These are phyloP conservation scores for Exobasidium rhododendri DNA, from an alignment of 1,284 basidiomycete genomes.

Conservation along the genomic window DNA sequence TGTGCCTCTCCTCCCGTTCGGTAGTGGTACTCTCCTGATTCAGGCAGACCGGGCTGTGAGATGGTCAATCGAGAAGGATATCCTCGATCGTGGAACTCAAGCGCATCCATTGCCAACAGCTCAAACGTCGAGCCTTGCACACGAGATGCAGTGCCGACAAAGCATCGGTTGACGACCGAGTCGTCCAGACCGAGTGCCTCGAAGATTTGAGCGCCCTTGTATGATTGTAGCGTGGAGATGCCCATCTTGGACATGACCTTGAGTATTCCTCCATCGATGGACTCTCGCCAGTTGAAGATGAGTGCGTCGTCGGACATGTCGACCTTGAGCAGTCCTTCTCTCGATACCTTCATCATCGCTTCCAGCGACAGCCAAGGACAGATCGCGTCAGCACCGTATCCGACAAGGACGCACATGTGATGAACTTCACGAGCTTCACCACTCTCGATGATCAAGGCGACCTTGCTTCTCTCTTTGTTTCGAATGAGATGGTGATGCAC, in stretches of 20 bases:
- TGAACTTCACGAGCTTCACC: slow-evolving; percentile 53
- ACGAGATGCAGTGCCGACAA: slow-evolving; percentile 48
- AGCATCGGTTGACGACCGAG: slow-evolving; percentile 47
- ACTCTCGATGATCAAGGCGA: slow-evolving; percentile 49
- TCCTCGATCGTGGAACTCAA: slow-evolving; percentile 51
- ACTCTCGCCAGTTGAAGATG: slow-evolving; percentile 43
- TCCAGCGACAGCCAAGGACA: slow-evolving; percentile 52
- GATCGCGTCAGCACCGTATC: slow-evolving; percentile 53
- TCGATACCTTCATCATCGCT: slow-evolving; percentile 49
- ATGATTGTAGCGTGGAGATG: slow-evolving; percentile 50
- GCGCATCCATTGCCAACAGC: slow-evolving; percentile 46
- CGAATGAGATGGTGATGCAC: slow-evolving; percentile 53
- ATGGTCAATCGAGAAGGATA: slow-evolving; percentile 46
- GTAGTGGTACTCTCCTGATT: slow-evolving; percentile 52
- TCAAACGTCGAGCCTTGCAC: slow-evolving; percentile 46
- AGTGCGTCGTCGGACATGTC: slow-evolving; percentile 38
- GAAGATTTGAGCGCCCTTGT: slow-evolving; percentile 54
- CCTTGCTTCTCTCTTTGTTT: slow-evolving; percentile 49
- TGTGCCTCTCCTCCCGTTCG: slow-evolving; percentile 51
- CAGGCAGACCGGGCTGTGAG: slow-evolving; percentile 40
- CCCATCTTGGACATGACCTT: slow-evolving; percentile 54
- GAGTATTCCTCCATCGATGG: slow-evolving; percentile 48
- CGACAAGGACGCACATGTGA: slow-evolving; percentile 51
- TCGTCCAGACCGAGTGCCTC: slow-evolving; percentile 50
- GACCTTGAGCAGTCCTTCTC: slow-evolving; percentile 49